These are phyloP conservation scores for Clonostachys rhizophaga DNA, from an alignment of 2,329 filamentous ascomycete species.

Conservation along the genomic window DNA sequence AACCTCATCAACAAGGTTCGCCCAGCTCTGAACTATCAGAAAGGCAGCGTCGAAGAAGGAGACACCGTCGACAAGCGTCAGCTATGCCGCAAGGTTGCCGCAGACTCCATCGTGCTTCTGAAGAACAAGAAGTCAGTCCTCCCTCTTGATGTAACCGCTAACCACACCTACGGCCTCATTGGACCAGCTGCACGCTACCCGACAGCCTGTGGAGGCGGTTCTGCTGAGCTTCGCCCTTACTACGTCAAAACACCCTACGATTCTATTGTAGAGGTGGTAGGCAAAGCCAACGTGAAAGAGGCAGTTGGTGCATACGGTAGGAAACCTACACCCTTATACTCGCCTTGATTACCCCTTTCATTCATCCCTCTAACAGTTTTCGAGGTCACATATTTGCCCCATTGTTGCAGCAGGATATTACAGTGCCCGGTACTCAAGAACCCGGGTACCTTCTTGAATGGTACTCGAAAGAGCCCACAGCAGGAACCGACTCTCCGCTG, in stretches of 20 bases:
- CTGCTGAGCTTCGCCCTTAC: slow-evolving; percentile 55
- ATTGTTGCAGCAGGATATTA: too few species aligned
- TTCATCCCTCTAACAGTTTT: too few species aligned
- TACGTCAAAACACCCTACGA: slow-evolving; percentile 69
- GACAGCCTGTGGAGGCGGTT: slow-evolving; percentile 60
- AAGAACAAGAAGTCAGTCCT: slow-evolving; percentile 65
- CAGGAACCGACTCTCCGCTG: too few species aligned
- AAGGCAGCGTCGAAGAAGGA: too few species aligned
- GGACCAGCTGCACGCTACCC: slow-evolving; percentile 54
- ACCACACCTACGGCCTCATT: slow-evolving; percentile 54
- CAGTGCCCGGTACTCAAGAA: too few species aligned
- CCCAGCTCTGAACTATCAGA: too few species aligned
- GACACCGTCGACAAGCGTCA: neutral
- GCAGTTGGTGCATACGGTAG: slow-evolving; percentile 8
- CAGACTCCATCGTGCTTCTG: slow-evolving; percentile 44
- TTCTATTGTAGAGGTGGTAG: slow-evolving; percentile 24
- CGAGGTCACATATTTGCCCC: too few species aligned
- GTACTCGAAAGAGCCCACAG: too few species aligned
- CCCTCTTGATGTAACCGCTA: slow-evolving; percentile 48
- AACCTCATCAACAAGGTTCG: slow-evolving; percentile 49
- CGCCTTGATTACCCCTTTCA: too few species aligned
- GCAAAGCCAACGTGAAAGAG: slow-evolving; percentile 9
- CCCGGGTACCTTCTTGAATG: too few species aligned
- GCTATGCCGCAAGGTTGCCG: neutral
- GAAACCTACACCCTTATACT: neutral